These are phyloP conservation scores for Phytophthora fragariae DNA, from an alignment of 352 stramenopile species.

Conservation along the genomic window DNA sequence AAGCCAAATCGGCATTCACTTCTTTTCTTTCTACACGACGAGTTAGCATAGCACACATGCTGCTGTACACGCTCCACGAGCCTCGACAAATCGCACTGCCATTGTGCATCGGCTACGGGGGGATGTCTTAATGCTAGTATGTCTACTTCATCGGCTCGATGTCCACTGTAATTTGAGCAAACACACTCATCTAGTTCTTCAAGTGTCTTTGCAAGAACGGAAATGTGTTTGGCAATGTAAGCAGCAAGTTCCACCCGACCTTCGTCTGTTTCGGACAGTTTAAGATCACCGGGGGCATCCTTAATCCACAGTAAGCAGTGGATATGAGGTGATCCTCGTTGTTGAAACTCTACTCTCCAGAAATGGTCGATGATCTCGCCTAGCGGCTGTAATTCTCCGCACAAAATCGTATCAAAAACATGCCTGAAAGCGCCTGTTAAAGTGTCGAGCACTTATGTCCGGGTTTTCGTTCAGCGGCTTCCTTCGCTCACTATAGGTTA, in stretches of 20 bases:
- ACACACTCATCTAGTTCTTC: background rate
- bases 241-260: background rate
- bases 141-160: too few species aligned
- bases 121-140: background rate
- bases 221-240: background rate
- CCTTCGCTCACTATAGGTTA: background rate
- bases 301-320: too few species aligned
- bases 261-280: background rate
- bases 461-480: background rate
- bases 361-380: constrained; percentile 23
- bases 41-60: constrained; percentile 1
- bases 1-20: constrained; percentile 14
- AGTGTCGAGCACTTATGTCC: constrained; percentile 30
- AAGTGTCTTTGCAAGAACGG: background rate
- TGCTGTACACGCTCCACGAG: background rate
- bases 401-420: constrained; percentile 25
- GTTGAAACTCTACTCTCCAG: too few species aligned
- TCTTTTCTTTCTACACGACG: constrained; percentile 8
- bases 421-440: constrained; percentile 30
- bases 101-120: too few species aligned
- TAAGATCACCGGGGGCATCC: too few species aligned
- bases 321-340: too few species aligned
- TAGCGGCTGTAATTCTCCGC: constrained; percentile 1
- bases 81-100: background rate
- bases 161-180: background rate